Conservation (phyloP, 140 eudicot species). For the Erigeron philadelphicus region DNA sequence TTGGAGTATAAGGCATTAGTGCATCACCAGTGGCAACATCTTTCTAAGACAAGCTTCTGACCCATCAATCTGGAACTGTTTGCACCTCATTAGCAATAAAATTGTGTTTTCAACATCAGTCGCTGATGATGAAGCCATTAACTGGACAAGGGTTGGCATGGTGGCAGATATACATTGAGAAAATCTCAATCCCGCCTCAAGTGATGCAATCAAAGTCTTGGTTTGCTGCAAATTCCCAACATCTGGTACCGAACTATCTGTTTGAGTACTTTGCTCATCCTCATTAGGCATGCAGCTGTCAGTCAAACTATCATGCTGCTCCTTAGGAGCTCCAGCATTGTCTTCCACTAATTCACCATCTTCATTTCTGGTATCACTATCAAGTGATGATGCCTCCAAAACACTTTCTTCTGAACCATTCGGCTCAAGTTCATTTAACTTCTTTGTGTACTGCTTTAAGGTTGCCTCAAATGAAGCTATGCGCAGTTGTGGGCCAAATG, state of each 20-base stretch:
- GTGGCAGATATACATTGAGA: conserved; percentile 63
- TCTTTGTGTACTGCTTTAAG: conserved; percentile 76
- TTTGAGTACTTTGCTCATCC: conserved; percentile 40
- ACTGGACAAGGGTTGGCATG: conserved; percentile 86
- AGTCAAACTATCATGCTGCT: conserved; percentile 61
- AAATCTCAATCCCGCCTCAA: conserved; percentile 84
- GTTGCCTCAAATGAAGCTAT: conserved; percentile 85
- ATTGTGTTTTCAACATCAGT: conserved; percentile 92
- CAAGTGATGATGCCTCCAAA: conserved; percentile 42
- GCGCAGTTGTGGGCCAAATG: conserved; percentile 97
- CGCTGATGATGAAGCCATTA: conserved; percentile 98
- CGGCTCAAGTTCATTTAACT: conserved; percentile 73
- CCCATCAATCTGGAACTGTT: conserved; percentile 94
- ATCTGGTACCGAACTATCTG: conserved; percentile 72
- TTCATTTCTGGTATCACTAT: conserved; percentile 40
- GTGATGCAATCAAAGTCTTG: conserved; percentile 82
- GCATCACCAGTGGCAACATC: conserved; percentile 90
- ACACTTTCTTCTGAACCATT: conserved; percentile 40
- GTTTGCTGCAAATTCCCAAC: conserved; percentile 95
- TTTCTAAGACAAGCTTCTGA: conserved; percentile 88
- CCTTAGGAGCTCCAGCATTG: conserved; percentile 26
- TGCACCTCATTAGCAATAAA: conserved; percentile 87
- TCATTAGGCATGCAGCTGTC: conserved; percentile 64
- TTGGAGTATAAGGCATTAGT: conserved; percentile 7
- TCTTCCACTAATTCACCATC: conserved; percentile 57